These are phyloP conservation scores for Apiotrichum sp. DNA, from an alignment of 1,284 basidiomycete genomes.

Conservation along the genomic window DNA sequence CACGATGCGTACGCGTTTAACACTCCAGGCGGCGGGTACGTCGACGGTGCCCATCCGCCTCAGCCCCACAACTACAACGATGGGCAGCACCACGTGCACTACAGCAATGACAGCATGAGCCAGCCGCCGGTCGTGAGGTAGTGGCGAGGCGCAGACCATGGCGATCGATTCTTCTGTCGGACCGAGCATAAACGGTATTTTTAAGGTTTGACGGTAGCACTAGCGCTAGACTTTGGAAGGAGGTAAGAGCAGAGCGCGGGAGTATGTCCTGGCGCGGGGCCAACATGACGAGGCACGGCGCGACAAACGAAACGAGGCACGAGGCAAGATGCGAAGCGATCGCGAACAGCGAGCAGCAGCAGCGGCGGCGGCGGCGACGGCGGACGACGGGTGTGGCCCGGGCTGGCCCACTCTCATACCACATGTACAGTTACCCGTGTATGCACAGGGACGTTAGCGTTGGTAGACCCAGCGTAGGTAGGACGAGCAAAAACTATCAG, in stretches of 20 bases:
- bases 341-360: too few relatives aligned
- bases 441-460: neutral
- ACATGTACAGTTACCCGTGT: conserved; percentile 3
- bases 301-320: too few relatives aligned
- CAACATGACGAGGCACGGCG: too few relatives aligned
- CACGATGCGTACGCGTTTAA: conserved; percentile 14
- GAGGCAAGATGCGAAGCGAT: too few relatives aligned
- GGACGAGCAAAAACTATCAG: too few relatives aligned
- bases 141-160: too few relatives aligned
- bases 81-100: conserved; percentile 1
- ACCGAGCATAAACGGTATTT: neutral
- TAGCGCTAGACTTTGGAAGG: too few relatives aligned
- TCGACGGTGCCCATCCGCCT: conserved; percentile 1
- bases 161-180: neutral
- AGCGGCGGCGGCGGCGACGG: too few relatives aligned
- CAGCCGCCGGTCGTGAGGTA: neutral
- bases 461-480: neutral
- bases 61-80: neutral
- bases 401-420: neutral
- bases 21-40: conserved; percentile 10
- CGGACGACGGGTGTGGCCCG: neutral
- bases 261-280: too few relatives aligned
- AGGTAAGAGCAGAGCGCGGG: too few relatives aligned
- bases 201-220: too few relatives aligned
- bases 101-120: neutral